Evolutionary conservation across 2,329 filamentous ascomycete species (phyloP).

Genomic region (Hypoxylon sp.): DNA sequence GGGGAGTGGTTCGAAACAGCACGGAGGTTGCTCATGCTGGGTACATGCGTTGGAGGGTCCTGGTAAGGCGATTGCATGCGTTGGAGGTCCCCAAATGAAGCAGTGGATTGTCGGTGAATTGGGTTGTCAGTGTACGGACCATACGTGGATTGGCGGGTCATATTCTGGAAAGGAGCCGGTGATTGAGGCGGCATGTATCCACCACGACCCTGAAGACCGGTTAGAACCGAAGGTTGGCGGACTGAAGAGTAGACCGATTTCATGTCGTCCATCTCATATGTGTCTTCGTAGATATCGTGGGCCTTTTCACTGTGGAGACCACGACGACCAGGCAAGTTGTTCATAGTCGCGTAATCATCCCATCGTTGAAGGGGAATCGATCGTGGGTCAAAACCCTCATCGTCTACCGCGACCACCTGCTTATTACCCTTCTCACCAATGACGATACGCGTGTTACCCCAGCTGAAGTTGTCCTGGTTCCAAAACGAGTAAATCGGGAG

Average conservation of each 20-base stretch:
- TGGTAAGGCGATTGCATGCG: constrained; percentile 70
- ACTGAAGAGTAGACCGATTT: constrained; percentile 95
- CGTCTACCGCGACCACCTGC: constrained; percentile 87
- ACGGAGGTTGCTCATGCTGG: constrained; percentile 72
- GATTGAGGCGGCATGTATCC: constrained; percentile 87
- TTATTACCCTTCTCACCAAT: constrained; percentile 94
- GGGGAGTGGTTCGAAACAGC: constrained; percentile 63
- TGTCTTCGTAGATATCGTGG: constrained; percentile 76
- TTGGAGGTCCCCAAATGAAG: constrained; percentile 71
- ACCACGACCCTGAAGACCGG: constrained; percentile 79
- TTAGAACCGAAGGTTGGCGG: constrained; percentile 87
- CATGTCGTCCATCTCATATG: constrained; percentile 98
- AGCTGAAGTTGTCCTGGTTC: constrained; percentile 99
- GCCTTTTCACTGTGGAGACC: constrained; percentile 76
- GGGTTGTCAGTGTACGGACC: constrained; percentile 63
- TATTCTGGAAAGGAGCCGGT: constrained; percentile 75
- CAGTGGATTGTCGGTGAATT: constrained; percentile 76
- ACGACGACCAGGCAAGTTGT: constrained; percentile 91
- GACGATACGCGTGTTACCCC: constrained; percentile 98
- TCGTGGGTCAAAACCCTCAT: constrained; percentile 88
- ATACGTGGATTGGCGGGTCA: constrained; percentile 58
- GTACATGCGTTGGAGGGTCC: constrained; percentile 63
- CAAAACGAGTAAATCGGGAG: constrained; percentile 98
- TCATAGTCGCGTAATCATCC: constrained; percentile 92
- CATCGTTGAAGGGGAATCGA: constrained; percentile 94